Evolutionary conservation across 179 eudicot species (phyloP), one percentile per base, ranked within the genome.

Genomic region (Heliamphora pulchella): DNA sequence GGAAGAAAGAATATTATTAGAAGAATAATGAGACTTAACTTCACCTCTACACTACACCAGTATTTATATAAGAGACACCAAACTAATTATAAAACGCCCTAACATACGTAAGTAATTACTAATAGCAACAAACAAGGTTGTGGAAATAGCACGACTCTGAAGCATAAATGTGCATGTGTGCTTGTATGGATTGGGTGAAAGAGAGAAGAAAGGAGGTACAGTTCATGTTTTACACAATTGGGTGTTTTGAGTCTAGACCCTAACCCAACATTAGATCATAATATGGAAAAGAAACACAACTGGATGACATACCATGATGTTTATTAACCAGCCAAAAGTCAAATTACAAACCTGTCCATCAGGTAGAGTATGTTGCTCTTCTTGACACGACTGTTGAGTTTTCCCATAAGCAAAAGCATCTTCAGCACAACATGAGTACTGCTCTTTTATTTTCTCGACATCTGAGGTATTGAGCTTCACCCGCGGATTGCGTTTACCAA

Each of bases 341-440:
- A 79, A 5, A 46, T 5, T 50, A 71, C 79, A 81, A 74, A 94
- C 98, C 97, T 95, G 98, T 59, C 98, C 98, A 88, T 95, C 98
- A 70, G 98, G 98, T 51, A 95, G 88, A 76, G 90, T 91, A 78
- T 95, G 98, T 78, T 91, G 85, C 88, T 96, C 98, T 84, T 85
- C 89, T 59, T 87, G 86, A 84, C 90, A 93, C 44, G 91, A 86
- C 57, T 79, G 80, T 74, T 84, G 88, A 62, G 83, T 72, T 83
- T 90, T 90, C 80, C 78, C 85, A 76, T 94, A 96, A 59, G 96
- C 94, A 85, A 86, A 86, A 73, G 87, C 99, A 82, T 96, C 99
- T 58, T 94, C 98, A 79, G 94, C 97, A 85, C 96, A 96, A 76
- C 88, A 85, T 54, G 96, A 91, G 80, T 89, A 94, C 66, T 78